Evolutionary conservation across 345 rosid species (phyloP).

Genomic region (Hirschfeldia incana): DNA sequence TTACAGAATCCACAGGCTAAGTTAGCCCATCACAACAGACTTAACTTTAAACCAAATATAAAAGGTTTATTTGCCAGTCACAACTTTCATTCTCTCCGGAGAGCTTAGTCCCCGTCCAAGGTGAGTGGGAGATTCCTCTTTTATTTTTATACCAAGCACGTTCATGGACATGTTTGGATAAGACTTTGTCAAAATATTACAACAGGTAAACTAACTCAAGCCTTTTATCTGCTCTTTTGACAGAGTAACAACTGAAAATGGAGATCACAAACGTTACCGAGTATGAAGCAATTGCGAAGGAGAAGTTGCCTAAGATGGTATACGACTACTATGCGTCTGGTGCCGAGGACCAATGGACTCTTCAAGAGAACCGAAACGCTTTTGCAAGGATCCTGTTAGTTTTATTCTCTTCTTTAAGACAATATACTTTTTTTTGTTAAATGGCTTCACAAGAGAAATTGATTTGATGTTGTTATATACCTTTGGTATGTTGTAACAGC

Average conservation of each 20-base stretch:
- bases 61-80: background rate
- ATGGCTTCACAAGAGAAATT: background rate
- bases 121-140: constrained; percentile 2
- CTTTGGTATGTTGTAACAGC: constrained; percentile 30
- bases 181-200: background rate
- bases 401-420: background rate
- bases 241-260: constrained; percentile 34
- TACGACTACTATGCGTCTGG: constrained; percentile 79
- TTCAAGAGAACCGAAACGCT: constrained; percentile 60
- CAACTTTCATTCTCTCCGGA: background rate
- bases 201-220: background rate
- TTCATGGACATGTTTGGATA: background rate
- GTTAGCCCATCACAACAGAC: background rate
- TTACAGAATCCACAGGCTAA: background rate
- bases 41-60: background rate
- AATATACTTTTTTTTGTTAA: too few species aligned
- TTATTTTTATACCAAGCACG: background rate
- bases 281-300: constrained; percentile 64
- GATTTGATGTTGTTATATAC: background rate
- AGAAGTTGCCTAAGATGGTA: constrained; percentile 70
- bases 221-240: background rate
- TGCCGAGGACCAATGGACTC: constrained; percentile 78
- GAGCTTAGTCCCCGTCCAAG: background rate
- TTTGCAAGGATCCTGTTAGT: constrained; percentile 70
- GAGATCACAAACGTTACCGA: constrained; percentile 70